Percentiles rank a stretch among this genome's conserved stretches.
phyloP scores from a whole-genome alignment of 2,329 filamentous ascomycete species.

The Ophiostoma montium region DNA sequence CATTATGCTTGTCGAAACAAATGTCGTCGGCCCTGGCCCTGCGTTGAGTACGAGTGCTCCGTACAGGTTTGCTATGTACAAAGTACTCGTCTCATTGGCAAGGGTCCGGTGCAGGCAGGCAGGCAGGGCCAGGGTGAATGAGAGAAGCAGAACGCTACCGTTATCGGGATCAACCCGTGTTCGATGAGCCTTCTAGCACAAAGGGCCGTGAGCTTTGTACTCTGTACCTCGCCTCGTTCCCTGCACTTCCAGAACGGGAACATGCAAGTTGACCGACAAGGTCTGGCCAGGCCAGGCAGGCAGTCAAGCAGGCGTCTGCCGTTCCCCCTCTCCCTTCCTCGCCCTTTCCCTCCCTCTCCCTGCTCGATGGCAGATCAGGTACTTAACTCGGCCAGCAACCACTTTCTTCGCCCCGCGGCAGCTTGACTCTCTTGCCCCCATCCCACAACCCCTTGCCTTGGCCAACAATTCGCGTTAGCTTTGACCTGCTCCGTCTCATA shows the following conservation, averaged over 20 bases:
- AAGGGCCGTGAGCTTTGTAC: slow-evolving; percentile 3
- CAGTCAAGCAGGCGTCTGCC: not conserved
- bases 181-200: slow-evolving; percentile 6
- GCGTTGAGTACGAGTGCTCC: not conserved
- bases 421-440: not conserved
- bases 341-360: not conserved
- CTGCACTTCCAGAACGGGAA: slow-evolving; percentile 1
- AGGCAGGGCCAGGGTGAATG: not conserved
- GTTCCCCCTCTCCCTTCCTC: not conserved
- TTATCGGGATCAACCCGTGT: slow-evolving; percentile 11
- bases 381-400: slow-evolving; percentile 14
- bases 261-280: slow-evolving; percentile 1
- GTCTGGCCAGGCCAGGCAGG: not conserved
- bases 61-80: not conserved
- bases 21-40: slow-evolving; percentile 8
- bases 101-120: not conserved
- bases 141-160: slow-evolving; percentile 1
- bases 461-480: not conserved
- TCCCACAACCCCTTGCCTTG: not conserved
- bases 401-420: slow-evolving; percentile 8
- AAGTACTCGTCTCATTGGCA: slow-evolving; percentile 5
- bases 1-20: slow-evolving; percentile 27
- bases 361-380: slow-evolving; percentile 10
- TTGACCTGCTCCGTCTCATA: not conserved
- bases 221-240: not conserved